phyloP scores from a whole-genome alignment of 768 basidiomycete genomes.

The Cubamyces sp. region DNA sequence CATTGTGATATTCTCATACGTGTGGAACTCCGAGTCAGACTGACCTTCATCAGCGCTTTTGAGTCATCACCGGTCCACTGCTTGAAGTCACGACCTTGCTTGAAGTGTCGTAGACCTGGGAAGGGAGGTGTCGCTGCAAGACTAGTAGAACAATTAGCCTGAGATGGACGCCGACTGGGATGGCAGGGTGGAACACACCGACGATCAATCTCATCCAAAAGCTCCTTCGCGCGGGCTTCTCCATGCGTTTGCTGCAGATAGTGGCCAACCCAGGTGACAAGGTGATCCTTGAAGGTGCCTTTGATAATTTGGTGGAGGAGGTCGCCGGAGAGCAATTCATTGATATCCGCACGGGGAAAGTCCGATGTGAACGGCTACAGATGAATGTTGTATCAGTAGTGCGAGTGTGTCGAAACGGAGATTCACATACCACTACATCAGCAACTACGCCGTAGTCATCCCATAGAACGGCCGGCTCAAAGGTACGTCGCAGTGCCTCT shows the following conservation, averaged over 20 bases:
- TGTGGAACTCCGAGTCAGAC: background rate
- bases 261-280: slow-evolving; percentile 26
- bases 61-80: slow-evolving; percentile 32
- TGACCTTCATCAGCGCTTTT: slow-evolving; percentile 31
- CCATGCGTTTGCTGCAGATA: slow-evolving; percentile 26
- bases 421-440: slow-evolving; percentile 3
- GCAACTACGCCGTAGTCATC: slow-evolving; percentile 2
- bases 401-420: too few species aligned
- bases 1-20: background rate
- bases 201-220: slow-evolving; percentile 27
- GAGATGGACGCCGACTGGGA: background rate
- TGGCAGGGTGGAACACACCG: background rate
- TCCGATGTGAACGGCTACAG: background rate
- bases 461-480: background rate
- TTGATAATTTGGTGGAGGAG: slow-evolving; percentile 31
- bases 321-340: slow-evolving; percentile 25
- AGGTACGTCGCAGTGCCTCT: background rate
- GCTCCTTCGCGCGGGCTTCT: background rate
- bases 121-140: slow-evolving; percentile 24
- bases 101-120: slow-evolving; percentile 22
- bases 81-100: slow-evolving; percentile 26
- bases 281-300: slow-evolving; percentile 31
- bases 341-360: slow-evolving; percentile 22
- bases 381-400: background rate
- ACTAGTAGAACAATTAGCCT: background rate